A percentile compares a stretch with the other conserved stretches of the same genome.
These are phyloP conservation scores for Diaporthe vaccinii DNA, from an alignment of 2,329 filamentous ascomycete species.

Conservation along the genomic window DNA sequence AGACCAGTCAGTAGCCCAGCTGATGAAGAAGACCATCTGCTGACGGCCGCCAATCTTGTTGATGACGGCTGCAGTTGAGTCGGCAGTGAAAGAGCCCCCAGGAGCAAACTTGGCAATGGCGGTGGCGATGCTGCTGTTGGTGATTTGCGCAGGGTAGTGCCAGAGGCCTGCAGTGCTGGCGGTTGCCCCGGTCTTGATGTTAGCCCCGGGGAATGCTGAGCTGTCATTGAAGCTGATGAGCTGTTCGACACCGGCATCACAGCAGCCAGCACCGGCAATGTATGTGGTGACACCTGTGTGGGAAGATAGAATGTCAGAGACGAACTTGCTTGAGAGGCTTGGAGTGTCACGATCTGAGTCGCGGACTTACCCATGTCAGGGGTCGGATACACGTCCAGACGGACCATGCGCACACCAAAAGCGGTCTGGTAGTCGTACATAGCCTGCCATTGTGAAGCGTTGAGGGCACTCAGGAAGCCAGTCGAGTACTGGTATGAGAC, in stretches of 20 bases:
- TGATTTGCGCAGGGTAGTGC: slow-evolving; percentile 71
- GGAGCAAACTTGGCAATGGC: slow-evolving; percentile 66
- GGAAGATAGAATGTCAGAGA: slow-evolving; percentile 18
- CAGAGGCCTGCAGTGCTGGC: slow-evolving; percentile 66
- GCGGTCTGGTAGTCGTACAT: slow-evolving; percentile 69
- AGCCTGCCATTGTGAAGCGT: slow-evolving; percentile 66
- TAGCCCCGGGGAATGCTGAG: slow-evolving; percentile 66
- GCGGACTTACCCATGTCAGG: slow-evolving; percentile 60
- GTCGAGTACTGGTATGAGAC: slow-evolving; percentile 67
- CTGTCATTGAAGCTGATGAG: slow-evolving; percentile 66
- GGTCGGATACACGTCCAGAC: slow-evolving; percentile 69
- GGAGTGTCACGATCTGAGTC: slow-evolving; percentile 43
- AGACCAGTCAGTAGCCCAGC: slow-evolving; percentile 59
- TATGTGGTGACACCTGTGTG: slow-evolving; percentile 43
- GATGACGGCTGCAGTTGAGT: slow-evolving; percentile 69
- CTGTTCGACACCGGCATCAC: slow-evolving; percentile 62
- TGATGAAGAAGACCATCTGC: slow-evolving; percentile 74
- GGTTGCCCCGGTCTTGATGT: slow-evolving; percentile 62
- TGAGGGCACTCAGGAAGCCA: slow-evolving; percentile 66
- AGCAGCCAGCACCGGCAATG: slow-evolving; percentile 56
- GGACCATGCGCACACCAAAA: slow-evolving; percentile 73
- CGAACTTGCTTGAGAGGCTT: too few species aligned
- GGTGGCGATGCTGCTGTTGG: slow-evolving; percentile 65
- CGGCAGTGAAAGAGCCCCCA: slow-evolving; percentile 53
- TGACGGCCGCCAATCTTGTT: slow-evolving; percentile 69